phyloP scores from a whole-genome alignment of 768 basidiomycete genomes.

The Rhodotorula paludigena region DNA sequence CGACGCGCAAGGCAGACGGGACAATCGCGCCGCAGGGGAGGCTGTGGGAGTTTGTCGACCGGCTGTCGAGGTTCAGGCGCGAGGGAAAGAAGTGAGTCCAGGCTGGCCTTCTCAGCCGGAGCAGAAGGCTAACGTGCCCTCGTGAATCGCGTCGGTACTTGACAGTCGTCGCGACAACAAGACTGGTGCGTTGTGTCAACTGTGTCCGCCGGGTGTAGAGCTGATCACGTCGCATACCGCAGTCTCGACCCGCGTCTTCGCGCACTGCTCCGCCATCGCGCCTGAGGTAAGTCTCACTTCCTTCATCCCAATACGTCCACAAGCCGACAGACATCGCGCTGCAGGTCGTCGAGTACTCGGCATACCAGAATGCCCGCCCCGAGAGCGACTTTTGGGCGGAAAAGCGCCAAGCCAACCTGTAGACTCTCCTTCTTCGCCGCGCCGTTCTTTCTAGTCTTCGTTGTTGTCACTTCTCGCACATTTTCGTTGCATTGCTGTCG shows the following conservation, averaged over 20 bases:
- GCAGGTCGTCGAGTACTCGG: constrained; percentile 29
- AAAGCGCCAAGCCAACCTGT: background rate
- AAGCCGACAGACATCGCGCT: background rate
- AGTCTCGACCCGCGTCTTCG: constrained; percentile 34
- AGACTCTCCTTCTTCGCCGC: background rate
- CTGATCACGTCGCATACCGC: background rate
- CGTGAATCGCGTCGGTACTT: background rate
- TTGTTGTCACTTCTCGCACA: background rate
- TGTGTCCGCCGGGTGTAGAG: no score
- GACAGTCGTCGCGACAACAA: constrained; percentile 29
- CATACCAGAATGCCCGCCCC: background rate
- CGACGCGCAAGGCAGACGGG: constrained; percentile 9
- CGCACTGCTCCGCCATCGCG: constrained; percentile 31
- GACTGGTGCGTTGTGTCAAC: background rate
- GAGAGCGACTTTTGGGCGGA: constrained; percentile 26
- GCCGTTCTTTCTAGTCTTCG: background rate
- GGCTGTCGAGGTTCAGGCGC: constrained; percentile 36
- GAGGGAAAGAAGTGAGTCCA: constrained; percentile 39
- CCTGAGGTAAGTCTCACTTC: constrained; percentile 3
- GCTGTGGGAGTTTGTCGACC: constrained; percentile 37
- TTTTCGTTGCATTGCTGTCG: background rate
- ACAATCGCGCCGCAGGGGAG: constrained; percentile 24
- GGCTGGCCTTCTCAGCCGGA: background rate
- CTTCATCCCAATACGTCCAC: no score
- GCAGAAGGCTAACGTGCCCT: no score